Conservation (phyloP, 768 basidiomycete species). For the Tephrocybe sp. region DNA sequence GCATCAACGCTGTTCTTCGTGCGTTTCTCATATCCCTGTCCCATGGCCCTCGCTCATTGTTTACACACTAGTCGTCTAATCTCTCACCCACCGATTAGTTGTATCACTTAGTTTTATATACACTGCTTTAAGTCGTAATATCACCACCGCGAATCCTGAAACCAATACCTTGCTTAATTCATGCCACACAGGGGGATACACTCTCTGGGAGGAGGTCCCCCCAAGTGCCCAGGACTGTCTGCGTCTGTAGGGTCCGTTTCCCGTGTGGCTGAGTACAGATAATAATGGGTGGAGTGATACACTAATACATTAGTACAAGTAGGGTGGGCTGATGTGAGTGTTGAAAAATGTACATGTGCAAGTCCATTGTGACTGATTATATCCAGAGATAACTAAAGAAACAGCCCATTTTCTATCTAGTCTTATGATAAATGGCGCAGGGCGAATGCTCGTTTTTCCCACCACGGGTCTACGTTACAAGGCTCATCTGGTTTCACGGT, state of each 20-base stretch:
- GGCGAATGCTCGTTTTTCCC: too few species aligned
- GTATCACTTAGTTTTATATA: conserved; percentile 13
- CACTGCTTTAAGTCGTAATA: too few species aligned
- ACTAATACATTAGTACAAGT: background rate
- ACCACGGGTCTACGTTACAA: too few species aligned
- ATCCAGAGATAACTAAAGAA: background rate
- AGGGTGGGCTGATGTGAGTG: background rate
- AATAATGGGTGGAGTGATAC: background rate
- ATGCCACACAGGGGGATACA: background rate
- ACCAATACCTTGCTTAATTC: background rate
- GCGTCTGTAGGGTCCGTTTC: too few species aligned
- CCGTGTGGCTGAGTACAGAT: conserved; percentile 6
- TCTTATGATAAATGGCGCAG: too few species aligned
- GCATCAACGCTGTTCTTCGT: conserved; percentile 93
- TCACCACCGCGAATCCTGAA: too few species aligned
- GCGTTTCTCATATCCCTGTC: conserved; percentile 30
- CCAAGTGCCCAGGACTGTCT: too few species aligned
- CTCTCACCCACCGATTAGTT: conserved; percentile 5
- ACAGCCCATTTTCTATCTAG: too few species aligned
- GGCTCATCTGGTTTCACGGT: background rate
- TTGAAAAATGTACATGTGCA: background rate
- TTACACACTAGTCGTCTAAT: conserved; percentile 26
- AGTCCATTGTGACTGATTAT: background rate
- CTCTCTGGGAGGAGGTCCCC: too few species aligned
- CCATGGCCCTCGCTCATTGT: background rate